Evolutionary conservation across 805 yeast species (phyloP), one percentile per base, ranked within the genome.

Genomic region (Teunomyces atbi): DNA sequence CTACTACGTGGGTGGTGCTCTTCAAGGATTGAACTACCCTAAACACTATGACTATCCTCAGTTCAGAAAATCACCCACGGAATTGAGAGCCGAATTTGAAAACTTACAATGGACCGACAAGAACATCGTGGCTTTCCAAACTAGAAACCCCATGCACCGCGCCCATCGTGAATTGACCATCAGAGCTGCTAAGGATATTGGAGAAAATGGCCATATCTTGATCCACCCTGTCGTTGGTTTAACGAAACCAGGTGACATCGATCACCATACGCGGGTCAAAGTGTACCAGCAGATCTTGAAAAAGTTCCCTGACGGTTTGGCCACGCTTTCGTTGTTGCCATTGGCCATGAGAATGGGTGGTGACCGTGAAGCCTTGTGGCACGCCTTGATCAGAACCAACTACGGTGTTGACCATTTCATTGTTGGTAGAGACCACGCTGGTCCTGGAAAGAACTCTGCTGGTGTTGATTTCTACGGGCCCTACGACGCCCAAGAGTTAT

Each of bases 321-420:
- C 97, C 12, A 82, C 87, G 54, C 74, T 91, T 51, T 84, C 97
- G 6, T 73, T 91, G 53, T 77, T 91, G 58, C 98, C 98, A 10
- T 76, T 91, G 61, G 98, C 98, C 33, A 91, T 91, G 98, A 84
- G 98, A 78, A 91, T 91, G 98, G 97, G 94, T 46, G 98, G 98
- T 68, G 97, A 92, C 68, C 83, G 96, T 66, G 98, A 91, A 73
- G 98, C 98, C 18, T 87, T 91, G 38, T 92, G 97, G 97, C 98
- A 91, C 65, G 96, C 97, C 13, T 85, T 92, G 60, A 91, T 91
- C 65, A 86, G 98, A 71, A 89, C 89, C 76, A 91, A 91, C 73
- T 90, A 84, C 64, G 98, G 98, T 63, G 96, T 96, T 46, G 86
- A 96, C 44, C 97, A 92, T 67, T 92, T 92, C 74, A 91, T 91